Evolutionary conservation across 768 basidiomycete genomes (phyloP), one percentile per base, ranked within the genome.

Genomic region (Postia placenta): DNA sequence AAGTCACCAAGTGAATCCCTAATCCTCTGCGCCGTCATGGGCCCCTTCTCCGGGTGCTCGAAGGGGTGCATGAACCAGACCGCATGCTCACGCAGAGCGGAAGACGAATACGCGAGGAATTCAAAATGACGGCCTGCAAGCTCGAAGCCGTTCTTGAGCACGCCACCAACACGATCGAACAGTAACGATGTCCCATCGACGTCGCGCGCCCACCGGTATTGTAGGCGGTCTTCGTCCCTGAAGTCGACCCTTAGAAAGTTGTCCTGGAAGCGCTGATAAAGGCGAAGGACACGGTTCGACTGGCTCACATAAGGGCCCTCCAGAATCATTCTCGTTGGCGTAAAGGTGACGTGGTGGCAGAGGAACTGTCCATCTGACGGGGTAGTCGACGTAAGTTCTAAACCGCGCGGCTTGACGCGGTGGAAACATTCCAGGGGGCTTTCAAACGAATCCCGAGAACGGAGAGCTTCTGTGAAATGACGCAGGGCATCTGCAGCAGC

Each of bases 161-260:
- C 40, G 2, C 58, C 59, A 17, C 62, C 62, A 9, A 64, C 59
- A n/a, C 62, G 60, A 11, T 60, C 54, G 0, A 53, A 22, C 1
- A 64, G 52, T 5, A 64, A 47, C 1, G 62, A 60, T 2, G 52
- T 59, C 2, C 62, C 62, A 36, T 64, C 62, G 14, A 61, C 60
- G 33, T 79, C 78, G 9, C 78, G 72, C 47, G 79, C 78, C 85
- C 85, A 88, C 11, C 80, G 76, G 52, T 85, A 85, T 30, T 79
- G 74, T n/a, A 86, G 71, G 27, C 74, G 73, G 56, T 92, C 86
- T 67, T 94, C 91, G 48, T 92, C 91, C 4, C 85, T 78, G 57
- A 93, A 90, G 56, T 87, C 82, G 22, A 92, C 89, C 9, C 92
- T 81, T 25, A 94, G 61, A 60, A 94, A 94, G 56, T 79, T 69